These are phyloP conservation scores for Choricystis sp. DNA, from an alignment of 139 green algal genomes.

Conservation along the genomic window DNA sequence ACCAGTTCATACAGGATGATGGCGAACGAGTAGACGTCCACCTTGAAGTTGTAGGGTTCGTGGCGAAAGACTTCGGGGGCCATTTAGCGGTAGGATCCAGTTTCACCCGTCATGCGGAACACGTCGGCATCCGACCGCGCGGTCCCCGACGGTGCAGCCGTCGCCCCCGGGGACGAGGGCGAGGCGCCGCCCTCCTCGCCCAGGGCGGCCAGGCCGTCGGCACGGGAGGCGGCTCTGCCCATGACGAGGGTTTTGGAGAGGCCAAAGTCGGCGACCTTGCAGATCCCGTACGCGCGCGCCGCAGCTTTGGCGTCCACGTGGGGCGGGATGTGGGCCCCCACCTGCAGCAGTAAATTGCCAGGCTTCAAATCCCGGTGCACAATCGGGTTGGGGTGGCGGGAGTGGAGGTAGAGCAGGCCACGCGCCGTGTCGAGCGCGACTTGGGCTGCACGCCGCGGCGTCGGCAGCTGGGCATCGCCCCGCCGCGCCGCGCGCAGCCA, in stretches of 20 bases:
- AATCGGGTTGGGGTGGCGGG: slow-evolving; percentile 16
- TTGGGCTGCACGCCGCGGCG: slow-evolving; percentile 25
- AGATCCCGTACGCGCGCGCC: slow-evolving; percentile 2
- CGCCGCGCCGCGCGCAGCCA: background rate
- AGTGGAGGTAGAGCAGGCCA: slow-evolving; percentile 63
- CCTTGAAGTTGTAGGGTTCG: slow-evolving; percentile 27
- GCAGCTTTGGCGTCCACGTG: background rate
- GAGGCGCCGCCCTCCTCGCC: background rate
- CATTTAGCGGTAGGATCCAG: slow-evolving; percentile 32
- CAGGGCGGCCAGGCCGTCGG: too few species aligned
- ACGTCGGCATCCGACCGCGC: background rate
- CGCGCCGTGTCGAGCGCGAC: slow-evolving; percentile 53
- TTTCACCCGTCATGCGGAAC: slow-evolving; percentile 61
- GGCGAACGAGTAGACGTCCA: slow-evolving; percentile 16
- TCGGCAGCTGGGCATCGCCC: background rate
- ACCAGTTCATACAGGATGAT: slow-evolving; percentile 14
- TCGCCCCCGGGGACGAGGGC: too few species aligned
- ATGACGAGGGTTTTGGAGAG: slow-evolving; percentile 5
- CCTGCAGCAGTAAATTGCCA: slow-evolving; percentile 51
- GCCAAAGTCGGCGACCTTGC: slow-evolving; percentile 12
- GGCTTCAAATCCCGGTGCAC: slow-evolving; percentile 56
- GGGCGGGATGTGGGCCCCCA: background rate
- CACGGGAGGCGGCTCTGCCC: background rate
- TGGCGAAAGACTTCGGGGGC: slow-evolving; percentile 21
- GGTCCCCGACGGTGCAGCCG: background rate